Evolutionary conservation across 306 rosid species (phyloP).

Genomic region (Phaseolus lunatus): DNA sequence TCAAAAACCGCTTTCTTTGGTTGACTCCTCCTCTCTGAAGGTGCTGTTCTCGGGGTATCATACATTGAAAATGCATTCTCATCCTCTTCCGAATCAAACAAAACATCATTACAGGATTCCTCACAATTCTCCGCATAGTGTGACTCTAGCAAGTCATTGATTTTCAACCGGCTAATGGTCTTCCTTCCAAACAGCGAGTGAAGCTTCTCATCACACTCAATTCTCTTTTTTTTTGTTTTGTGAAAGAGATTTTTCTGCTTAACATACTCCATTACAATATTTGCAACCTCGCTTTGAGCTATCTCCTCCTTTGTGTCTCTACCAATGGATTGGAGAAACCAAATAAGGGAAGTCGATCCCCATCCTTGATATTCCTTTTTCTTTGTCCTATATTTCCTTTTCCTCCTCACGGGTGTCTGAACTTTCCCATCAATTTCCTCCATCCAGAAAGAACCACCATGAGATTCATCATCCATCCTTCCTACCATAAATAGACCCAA

Average conservation of each 20-base stretch:
- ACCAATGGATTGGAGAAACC: conserved; percentile 71
- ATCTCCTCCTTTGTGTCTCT: conserved; percentile 55
- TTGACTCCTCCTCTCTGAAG: conserved; percentile 44
- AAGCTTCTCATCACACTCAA: conserved; percentile 67
- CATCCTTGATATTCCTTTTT: conserved; percentile 70
- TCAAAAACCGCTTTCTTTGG: conserved; percentile 43
- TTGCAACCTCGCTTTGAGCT: conserved; percentile 62
- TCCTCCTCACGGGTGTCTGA: conserved; percentile 43
- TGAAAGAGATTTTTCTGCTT: conserved; percentile 53
- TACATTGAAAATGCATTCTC: conserved; percentile 30
- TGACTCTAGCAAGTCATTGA: conserved; percentile 65
- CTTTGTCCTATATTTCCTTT: conserved; percentile 57
- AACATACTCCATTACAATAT: conserved; percentile 65
- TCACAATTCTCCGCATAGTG: conserved; percentile 67
- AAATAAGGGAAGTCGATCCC: conserved; percentile 72
- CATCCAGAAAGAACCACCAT: conserved; percentile 42
- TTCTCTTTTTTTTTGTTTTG: conserved; percentile 68
- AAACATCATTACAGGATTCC: conserved; percentile 49
- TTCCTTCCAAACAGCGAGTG: conserved; percentile 71
- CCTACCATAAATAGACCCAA: conserved; percentile 32
- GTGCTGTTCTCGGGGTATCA: conserved; percentile 38
- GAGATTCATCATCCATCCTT: conserved; percentile 32
- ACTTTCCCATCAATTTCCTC: conserved; percentile 50
- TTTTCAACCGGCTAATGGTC: conserved; percentile 63
- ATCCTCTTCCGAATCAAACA: conserved; percentile 52